These are phyloP conservation scores for Metschnikowia shivogae DNA, from an alignment of 805 yeast genomes.

Conservation along the genomic window DNA sequence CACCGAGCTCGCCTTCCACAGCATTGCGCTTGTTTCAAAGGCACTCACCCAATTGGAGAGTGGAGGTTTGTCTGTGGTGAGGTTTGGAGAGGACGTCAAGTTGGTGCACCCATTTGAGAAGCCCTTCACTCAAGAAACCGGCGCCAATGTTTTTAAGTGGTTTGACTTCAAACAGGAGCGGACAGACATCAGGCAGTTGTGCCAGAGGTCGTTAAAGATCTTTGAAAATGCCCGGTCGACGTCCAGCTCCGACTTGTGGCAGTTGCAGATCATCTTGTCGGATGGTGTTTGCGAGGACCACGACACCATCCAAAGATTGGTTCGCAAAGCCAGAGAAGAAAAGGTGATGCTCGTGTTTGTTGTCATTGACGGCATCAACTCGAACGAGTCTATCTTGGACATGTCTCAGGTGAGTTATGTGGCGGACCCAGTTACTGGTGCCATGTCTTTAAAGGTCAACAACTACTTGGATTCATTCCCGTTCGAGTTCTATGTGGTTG, in stretches of 20 bases:
- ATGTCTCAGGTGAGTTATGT: constrained; percentile 89
- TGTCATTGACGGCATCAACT: constrained; percentile 82
- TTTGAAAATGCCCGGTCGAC: constrained; percentile 57
- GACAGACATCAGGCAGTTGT: constrained; percentile 77
- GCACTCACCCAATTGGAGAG: constrained; percentile 92
- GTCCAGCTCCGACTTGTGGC: constrained; percentile 72
- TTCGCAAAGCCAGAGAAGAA: constrained; percentile 87
- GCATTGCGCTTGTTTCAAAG: constrained; percentile 88
- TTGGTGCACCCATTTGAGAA: constrained; percentile 87
- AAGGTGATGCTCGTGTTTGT: constrained; percentile 94
- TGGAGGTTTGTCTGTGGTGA: constrained; percentile 85
- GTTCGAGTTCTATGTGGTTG: constrained; percentile 94
- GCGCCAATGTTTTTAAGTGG: constrained; percentile 79
- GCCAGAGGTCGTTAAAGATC: constrained; percentile 64
- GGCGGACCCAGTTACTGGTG: constrained; percentile 61
- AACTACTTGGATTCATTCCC: constrained; percentile 93
- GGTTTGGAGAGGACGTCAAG: constrained; percentile 80
- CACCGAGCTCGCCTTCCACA: constrained; percentile 88
- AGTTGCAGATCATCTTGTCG: constrained; percentile 83
- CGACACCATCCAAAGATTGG: constrained; percentile 72
- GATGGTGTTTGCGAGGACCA: constrained; percentile 99
- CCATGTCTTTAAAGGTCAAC: constrained; percentile 67
- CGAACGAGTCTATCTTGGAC: constrained; percentile 83
- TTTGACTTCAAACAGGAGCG: constrained; percentile 85
- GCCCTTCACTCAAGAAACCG: constrained; percentile 80